Evolutionary conservation across 2,329 filamentous ascomycete species (phyloP).

Genomic region (Pestalotiopsis sp.): DNA sequence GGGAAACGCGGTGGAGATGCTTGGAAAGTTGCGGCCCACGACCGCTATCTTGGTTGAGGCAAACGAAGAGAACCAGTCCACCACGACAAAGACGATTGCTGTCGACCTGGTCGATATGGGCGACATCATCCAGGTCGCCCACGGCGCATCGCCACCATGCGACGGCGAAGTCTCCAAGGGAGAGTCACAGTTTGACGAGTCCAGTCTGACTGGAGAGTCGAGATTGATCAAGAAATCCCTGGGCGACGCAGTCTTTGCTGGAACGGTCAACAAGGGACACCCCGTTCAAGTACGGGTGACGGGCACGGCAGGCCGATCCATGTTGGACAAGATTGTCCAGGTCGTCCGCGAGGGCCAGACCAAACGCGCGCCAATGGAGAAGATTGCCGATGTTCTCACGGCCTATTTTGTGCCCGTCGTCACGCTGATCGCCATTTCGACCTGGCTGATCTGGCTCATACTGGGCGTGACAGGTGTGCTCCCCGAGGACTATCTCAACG

Average conservation of each 20-base stretch:
- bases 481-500: conserved; percentile 57
- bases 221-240: conserved; percentile 63
- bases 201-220: conserved; percentile 83
- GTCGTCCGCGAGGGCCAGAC: conserved; percentile 79
- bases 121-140: conserved; percentile 73
- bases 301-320: conserved; percentile 67
- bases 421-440: conserved; percentile 68
- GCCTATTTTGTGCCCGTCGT: conserved; percentile 78
- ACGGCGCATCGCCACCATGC: conserved; percentile 82
- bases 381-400: conserved; percentile 72
- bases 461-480: conserved; percentile 63
- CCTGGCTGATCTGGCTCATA: conserved; percentile 72
- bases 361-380: conserved; percentile 74
- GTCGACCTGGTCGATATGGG: conserved; percentile 76
- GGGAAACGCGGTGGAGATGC: conserved; percentile 79
- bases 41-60: conserved; percentile 68
- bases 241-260: conserved; percentile 70
- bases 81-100: conserved; percentile 32
- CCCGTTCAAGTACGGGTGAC: conserved; percentile 67
- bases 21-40: conserved; percentile 77
- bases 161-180: conserved; percentile 72
- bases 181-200: conserved; percentile 79
- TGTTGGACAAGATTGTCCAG: conserved; percentile 80
- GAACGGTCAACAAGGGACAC: conserved; percentile 72
- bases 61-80: no score